Evolutionary conservation across 1,284 basidiomycete genomes (phyloP).

Genomic region (Rhodotorula sp.): DNA sequence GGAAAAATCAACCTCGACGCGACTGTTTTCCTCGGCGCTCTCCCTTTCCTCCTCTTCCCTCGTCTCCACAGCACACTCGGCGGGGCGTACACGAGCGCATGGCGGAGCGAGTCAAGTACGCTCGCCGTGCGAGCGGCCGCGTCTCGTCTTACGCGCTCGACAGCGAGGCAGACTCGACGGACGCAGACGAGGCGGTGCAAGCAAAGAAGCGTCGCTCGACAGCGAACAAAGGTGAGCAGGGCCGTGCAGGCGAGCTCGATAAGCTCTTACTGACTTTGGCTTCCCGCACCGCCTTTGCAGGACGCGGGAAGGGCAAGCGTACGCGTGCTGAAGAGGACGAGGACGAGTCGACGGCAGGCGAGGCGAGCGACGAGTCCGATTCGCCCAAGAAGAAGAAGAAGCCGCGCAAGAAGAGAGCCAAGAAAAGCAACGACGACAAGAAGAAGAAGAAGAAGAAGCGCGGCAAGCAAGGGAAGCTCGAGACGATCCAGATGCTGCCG

Average conservation of each 20-base stretch:
- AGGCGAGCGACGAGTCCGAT: constrained; percentile 1
- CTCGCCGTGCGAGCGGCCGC: neutral
- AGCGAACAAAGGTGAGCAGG: neutral
- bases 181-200: neutral
- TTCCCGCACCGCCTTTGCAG: neutral
- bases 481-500: no score
- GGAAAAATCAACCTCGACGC: neutral
- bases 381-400: neutral
- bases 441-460: neutral
- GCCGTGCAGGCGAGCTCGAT: neutral
- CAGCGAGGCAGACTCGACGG: neutral
- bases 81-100: neutral
- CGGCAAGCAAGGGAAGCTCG: no score
- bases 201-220: neutral
- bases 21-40: neutral
- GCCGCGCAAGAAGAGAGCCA: neutral
- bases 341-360: neutral
- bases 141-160: neutral
- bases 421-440: neutral
- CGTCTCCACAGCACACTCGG: neutral
- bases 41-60: neutral
- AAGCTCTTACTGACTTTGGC: neutral
- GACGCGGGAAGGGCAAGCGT: constrained; percentile 3
- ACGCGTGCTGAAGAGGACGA: neutral
- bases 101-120: neutral